A percentile compares a stretch with the other conserved stretches of the same genome.
Conservation (phyloP, 331 rosid genomes). For the Malus hybrid region DNA sequence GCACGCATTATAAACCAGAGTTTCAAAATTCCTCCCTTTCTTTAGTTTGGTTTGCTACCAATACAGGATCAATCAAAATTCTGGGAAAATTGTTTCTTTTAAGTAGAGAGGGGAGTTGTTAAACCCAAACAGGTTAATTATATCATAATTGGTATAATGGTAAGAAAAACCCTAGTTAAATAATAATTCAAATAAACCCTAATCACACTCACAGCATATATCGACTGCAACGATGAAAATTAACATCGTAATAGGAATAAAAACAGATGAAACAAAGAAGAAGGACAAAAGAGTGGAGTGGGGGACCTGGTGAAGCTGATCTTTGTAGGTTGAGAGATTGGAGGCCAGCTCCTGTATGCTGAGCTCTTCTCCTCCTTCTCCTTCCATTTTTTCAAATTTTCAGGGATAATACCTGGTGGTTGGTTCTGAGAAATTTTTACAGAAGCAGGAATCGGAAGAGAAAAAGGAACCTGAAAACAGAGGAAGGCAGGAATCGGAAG, state of each 20-base stretch:
- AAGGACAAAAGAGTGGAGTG: background rate
- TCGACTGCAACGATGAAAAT: background rate
- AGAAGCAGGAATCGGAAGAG: background rate
- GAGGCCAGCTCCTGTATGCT: conserved; percentile 72
- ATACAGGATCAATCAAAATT: background rate
- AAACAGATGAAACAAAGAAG: background rate
- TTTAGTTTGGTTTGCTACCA: background rate
- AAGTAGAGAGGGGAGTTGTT: background rate
- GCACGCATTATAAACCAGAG: background rate
- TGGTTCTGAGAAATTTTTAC: background rate
- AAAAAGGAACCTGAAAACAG: background rate
- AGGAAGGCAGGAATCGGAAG: background rate
- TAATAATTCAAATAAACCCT: background rate
- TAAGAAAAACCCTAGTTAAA: background rate
- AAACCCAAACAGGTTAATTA: background rate
- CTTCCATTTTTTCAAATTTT: conserved; percentile 23
- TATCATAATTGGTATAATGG: background rate
- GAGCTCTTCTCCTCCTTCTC: conserved; percentile 52
- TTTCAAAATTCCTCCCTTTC: background rate
- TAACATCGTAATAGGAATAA: background rate
- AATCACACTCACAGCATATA: background rate
- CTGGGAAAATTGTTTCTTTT: background rate
- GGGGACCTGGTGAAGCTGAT: conserved; percentile 68
- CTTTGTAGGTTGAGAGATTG: conserved; percentile 74
- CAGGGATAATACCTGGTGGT: background rate